These are phyloP conservation scores for Helicocarpus griseus DNA, from an alignment of 2,329 filamentous ascomycete species.

Conservation along the genomic window DNA sequence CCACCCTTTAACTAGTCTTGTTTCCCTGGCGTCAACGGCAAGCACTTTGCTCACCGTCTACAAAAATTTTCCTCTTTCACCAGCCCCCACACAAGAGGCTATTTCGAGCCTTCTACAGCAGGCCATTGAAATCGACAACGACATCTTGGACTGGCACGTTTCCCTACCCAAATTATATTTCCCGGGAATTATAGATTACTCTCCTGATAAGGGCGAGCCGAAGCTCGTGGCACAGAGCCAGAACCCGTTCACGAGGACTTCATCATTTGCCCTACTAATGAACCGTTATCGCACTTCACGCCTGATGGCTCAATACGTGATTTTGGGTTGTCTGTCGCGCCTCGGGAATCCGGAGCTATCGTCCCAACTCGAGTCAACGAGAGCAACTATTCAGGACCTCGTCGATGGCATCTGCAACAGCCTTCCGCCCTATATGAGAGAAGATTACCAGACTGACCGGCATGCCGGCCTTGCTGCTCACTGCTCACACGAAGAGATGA, in stretches of 20 bases:
- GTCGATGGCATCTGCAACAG: not conserved
- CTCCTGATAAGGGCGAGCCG: not conserved
- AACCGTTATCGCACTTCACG: slow-evolving; percentile 1
- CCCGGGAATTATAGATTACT: not conserved
- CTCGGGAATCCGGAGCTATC: not conserved
- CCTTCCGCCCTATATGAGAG: not conserved
- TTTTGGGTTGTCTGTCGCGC: not conserved
- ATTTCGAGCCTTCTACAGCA: not conserved
- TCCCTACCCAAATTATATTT: not conserved
- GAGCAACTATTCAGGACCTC: not conserved
- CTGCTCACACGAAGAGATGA: not conserved
- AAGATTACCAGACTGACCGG: not conserved
- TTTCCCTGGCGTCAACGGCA: not conserved
- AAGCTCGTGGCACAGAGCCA: not conserved
- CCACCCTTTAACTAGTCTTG: not conserved
- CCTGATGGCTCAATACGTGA: not conserved
- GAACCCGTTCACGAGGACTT: not conserved
- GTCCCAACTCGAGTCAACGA: not conserved
- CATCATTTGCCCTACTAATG: not conserved
- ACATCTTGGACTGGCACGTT: not conserved
- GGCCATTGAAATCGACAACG: not conserved
- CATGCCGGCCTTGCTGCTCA: not conserved
- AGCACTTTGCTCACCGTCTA: not conserved
- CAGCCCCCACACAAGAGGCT: not conserved
- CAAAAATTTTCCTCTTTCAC: not conserved